Conservation (phyloP, 371 early-diverging fungal species). For the Mucor irregularis region DNA sequence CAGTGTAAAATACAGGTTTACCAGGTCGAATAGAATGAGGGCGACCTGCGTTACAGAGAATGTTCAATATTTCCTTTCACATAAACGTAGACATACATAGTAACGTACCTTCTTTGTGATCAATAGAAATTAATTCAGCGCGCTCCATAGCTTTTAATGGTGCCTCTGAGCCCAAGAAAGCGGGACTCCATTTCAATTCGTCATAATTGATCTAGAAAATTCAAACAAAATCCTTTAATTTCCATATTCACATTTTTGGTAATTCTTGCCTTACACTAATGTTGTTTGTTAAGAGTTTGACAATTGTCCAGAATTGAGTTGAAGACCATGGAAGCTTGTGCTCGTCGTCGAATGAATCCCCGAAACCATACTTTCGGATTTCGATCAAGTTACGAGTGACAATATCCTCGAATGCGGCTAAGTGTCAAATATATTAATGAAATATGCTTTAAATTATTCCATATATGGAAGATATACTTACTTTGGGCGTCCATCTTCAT, state of each 20-base stretch:
- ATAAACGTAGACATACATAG: too few relatives aligned
- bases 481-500: conserved; percentile 67
- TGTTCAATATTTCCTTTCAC: not conserved
- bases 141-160: conserved; percentile 84
- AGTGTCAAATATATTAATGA: conserved; percentile 4
- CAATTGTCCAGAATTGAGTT: conserved; percentile 79
- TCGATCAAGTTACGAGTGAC: conserved; percentile 77
- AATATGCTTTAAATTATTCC: not conserved
- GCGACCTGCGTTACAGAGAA: conserved; percentile 51
- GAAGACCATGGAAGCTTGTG: conserved; percentile 61
- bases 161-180: conserved; percentile 79
- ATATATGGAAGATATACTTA: conserved; percentile 19
- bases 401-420: conserved; percentile 83
- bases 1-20: conserved; percentile 80
- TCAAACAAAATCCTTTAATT: not conserved
- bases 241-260: too few relatives aligned
- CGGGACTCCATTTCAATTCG: conserved; percentile 70
- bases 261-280: conserved; percentile 63
- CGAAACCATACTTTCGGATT: conserved; percentile 82
- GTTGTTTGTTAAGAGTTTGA: conserved; percentile 55
- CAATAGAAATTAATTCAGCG: conserved; percentile 79
- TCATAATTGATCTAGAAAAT: conserved; percentile 68
- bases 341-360: conserved; percentile 59
- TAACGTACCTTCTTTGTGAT: conserved; percentile 73
- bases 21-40: conserved; percentile 78